phyloP scores from a whole-genome alignment of 768 basidiomycete genomes.

The Boletus bicolor region DNA sequence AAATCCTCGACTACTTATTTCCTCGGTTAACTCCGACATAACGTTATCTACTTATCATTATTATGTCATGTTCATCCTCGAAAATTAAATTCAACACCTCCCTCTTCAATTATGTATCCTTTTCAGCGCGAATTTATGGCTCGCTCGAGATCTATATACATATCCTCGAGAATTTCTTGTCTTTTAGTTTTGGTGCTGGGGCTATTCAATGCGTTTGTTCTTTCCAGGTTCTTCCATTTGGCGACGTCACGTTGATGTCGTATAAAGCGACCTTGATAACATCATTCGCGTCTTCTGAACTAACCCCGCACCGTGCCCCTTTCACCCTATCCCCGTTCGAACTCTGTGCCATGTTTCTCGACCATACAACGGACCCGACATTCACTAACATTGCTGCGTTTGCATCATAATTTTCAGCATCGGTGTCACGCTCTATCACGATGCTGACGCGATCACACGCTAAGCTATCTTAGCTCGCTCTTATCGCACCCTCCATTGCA shows the following conservation, averaged over 20 bases:
- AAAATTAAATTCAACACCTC: background rate
- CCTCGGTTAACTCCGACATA: constrained; percentile 23
- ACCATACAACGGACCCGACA: background rate
- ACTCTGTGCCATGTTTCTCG: background rate
- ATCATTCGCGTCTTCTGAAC: background rate
- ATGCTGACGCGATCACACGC: background rate
- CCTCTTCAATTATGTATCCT: background rate
- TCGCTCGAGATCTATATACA: background rate
- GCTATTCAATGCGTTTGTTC: too few species aligned
- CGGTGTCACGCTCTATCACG: background rate
- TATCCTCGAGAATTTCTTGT: background rate
- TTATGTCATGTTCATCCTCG: constrained; percentile 6
- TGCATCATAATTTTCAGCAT: background rate
- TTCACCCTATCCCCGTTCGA: background rate
- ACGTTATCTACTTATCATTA: constrained; percentile 7
- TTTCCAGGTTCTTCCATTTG: background rate
- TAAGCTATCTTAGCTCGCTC: background rate
- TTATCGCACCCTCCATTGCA: background rate
- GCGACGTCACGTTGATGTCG: constrained; percentile 6
- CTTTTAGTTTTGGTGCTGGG: background rate
- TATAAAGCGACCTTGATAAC: background rate
- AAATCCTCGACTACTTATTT: constrained; percentile 22
- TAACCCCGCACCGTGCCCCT: constrained; percentile 10
- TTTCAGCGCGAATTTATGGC: background rate
- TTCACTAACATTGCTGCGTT: background rate